phyloP scores from a whole-genome alignment of 306 rosid species.

The Fragaria nilgerrensis region DNA sequence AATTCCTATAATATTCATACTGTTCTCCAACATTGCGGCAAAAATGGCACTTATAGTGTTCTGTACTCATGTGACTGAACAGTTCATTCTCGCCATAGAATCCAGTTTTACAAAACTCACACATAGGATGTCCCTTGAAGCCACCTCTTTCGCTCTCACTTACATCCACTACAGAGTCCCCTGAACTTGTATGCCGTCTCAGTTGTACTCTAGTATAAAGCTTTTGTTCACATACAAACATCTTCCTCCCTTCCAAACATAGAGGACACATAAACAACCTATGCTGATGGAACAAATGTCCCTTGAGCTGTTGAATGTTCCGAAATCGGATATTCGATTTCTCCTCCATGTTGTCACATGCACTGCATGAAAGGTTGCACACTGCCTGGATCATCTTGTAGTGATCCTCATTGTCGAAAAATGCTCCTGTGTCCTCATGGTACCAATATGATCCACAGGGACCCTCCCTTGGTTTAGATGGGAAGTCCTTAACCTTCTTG shows the following conservation, averaged over 20 bases:
- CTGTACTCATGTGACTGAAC: conserved; percentile 85
- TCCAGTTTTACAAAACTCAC: conserved; percentile 74
- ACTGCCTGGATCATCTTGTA: conserved; percentile 56
- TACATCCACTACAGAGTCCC: conserved; percentile 91
- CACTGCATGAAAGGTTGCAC: conserved; percentile 70
- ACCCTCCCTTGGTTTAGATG: conserved; percentile 41
- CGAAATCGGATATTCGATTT: conserved; percentile 48
- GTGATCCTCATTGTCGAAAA: conserved; percentile 50
- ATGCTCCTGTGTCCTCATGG: conserved; percentile 46
- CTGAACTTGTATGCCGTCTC: conserved; percentile 68
- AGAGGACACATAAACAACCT: conserved; percentile 73
- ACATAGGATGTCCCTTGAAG: conserved; percentile 88
- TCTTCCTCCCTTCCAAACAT: conserved; percentile 97
- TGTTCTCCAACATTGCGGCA: conserved; percentile 80
- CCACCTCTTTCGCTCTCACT: conserved; percentile 49
- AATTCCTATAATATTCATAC: conserved; percentile 71
- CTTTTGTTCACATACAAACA: conserved; percentile 93
- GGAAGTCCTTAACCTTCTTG: conserved; percentile 43
- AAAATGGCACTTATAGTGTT: conserved; percentile 87
- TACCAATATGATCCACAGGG: conserved; percentile 45
- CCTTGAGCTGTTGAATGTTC: conserved; percentile 80
- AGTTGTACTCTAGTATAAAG: conserved; percentile 71
- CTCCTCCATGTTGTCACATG: conserved; percentile 78
- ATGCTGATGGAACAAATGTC: conserved; percentile 79
- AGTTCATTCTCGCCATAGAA: conserved; percentile 92